Percentiles rank a stretch among this genome's conserved stretches.
These are phyloP conservation scores for Hypoxylon lienhwacheense DNA, from an alignment of 495 filamentous ascomycete species.

Conservation along the genomic window DNA sequence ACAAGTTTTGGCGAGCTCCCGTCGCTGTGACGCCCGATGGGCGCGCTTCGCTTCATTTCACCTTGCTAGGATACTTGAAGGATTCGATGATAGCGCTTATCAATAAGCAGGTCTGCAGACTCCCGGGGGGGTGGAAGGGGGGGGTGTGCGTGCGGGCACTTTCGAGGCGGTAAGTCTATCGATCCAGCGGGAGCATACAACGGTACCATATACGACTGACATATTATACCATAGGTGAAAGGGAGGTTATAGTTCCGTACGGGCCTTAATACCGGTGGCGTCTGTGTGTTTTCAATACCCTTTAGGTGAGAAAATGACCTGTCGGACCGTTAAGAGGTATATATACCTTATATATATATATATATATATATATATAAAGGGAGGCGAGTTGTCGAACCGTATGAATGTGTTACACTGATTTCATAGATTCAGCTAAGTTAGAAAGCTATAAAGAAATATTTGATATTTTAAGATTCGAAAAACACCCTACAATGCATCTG, in stretches of 20 bases:
- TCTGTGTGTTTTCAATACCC: neutral
- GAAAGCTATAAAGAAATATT: neutral
- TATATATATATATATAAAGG: neutral
- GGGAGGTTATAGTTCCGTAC: no score
- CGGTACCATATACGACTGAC: no score
- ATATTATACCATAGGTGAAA: no score
- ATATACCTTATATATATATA: neutral
- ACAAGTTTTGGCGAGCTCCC: conserved; percentile 23
- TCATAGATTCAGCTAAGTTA: no score
- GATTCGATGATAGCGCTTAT: neutral
- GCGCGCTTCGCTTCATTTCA: conserved; percentile 29
- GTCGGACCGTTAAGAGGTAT: neutral
- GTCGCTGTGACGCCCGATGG: conserved; percentile 23
- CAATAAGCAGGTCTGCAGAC: conserved; percentile 9
- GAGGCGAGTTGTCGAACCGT: neutral
- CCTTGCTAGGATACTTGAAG: neutral
- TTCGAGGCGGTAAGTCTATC: conserved; percentile 18
- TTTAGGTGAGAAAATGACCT: neutral
- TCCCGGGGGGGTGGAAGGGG: no score
- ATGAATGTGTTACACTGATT: no score
- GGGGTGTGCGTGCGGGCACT: conserved; percentile 21
- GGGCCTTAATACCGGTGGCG: neutral
- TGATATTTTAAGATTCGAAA: neutral
- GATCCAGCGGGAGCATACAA: conserved; percentile 2
- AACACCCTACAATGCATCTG: conserved; percentile 32